A percentile compares a stretch with the other conserved stretches of the same genome.
These are phyloP conservation scores for Corchorus capsularis DNA, from an alignment of 345 rosid species.

Conservation along the genomic window DNA sequence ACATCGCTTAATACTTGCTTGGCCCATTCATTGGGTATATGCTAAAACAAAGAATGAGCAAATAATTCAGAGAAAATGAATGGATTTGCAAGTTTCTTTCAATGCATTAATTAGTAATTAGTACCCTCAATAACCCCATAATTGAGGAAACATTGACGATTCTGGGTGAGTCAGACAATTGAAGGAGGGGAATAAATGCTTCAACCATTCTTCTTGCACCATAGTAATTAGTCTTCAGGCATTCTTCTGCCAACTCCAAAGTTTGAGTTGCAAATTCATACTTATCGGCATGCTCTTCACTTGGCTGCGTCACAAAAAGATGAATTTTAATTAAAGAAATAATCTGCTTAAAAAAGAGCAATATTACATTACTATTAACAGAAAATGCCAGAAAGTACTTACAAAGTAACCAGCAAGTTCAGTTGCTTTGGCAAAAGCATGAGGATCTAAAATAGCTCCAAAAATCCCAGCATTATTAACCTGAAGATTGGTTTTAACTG, in stretches of 20 bases:
- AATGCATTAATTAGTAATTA: no score
- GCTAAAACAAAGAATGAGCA: constrained; percentile 7
- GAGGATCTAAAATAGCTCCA: constrained; percentile 21
- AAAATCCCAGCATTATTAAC: constrained; percentile 38
- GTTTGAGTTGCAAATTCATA: constrained; percentile 21
- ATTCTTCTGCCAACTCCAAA: constrained; percentile 24
- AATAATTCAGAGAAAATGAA: no score
- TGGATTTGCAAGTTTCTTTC: no score
- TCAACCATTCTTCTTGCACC: constrained; percentile 33
- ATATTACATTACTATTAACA: neutral
- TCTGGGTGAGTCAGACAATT: constrained; percentile 26
- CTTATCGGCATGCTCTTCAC: constrained; percentile 15
- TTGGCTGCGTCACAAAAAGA: constrained; percentile 15
- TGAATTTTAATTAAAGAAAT: no score
- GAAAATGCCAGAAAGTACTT: neutral
- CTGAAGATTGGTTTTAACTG: constrained; percentile 8
- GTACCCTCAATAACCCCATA: constrained; percentile 28
- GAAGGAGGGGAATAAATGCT: constrained; percentile 27
- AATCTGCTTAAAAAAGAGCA: no score
- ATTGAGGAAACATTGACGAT: constrained; percentile 42
- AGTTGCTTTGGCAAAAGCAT: constrained; percentile 20
- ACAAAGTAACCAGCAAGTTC: constrained; percentile 27
- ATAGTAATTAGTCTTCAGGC: constrained; percentile 32
- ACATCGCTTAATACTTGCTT: constrained; percentile 25
- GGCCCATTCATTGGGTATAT: constrained; percentile 26